Base-by-base conservation (phyloP, 768 basidiomycete genomes). In the Leccinellum rugosiceps region DNA sequence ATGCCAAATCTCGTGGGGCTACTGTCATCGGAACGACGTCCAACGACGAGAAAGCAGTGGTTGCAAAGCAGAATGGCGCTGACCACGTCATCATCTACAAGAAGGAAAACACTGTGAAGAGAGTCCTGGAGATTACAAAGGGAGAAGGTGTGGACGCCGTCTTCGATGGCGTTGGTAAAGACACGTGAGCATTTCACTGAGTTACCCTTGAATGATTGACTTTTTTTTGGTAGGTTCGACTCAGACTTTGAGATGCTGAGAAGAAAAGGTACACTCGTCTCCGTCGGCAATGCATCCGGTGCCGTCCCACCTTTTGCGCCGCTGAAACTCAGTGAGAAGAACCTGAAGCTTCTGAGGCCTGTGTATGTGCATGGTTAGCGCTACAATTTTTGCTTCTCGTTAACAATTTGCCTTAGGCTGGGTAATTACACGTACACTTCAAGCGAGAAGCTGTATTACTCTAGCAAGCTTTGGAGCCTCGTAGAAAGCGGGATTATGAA, bases 111-210 rank as follows among this genome's bases (percentile, higher is more conserved):
- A 87, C 87, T 0, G 87, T 91, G 11, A 68, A 87, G 61, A 80
- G 85, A 46, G 90, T 91, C 15, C 69, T 87, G 53, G 85, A 89
- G 64, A 72, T 93, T 53, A 93, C 92, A 0, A 83, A 83, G 43
- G 90, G 90, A 7, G 79, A 85, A 62, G 91, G 92, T 15, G 90
- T 94, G 5, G 83, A 96, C 60, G 95, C 84, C 15, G 82, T 93
- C 23, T 96, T 88, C 65, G 96, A 99, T 65, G 96, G 96, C 28
- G 93, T 99, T n/a, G 96, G 96, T 2, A 95, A 91, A 76, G 90
- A 93, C 70, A 98, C 94, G 83, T 95, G 74, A 78, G 21, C 15
- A 5, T 30, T 10, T 10, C 1, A 25, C 26, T 6, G 13, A 28
- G 41, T 23, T 55, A 11, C 35, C 58, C 48, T 51, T 28, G n/a